These are phyloP conservation scores for Vanrija sp. DNA, from an alignment of 1,284 basidiomycete genomes.

Conservation along the genomic window DNA sequence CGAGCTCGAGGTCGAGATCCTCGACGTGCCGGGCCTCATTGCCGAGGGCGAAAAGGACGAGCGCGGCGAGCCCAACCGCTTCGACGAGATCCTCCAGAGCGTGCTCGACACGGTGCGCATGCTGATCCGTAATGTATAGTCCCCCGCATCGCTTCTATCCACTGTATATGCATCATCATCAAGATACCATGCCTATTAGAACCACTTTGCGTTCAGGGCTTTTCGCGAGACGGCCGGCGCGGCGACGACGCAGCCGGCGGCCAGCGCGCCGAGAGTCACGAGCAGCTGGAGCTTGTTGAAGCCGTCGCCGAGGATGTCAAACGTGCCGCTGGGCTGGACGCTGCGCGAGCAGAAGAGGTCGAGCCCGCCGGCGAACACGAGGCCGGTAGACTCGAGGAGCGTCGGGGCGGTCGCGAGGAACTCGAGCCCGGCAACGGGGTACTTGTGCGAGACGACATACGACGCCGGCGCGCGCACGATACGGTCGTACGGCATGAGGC, in stretches of 20 bases:
- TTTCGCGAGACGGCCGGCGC: constrained; percentile 51
- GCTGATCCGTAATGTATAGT: constrained; percentile 47
- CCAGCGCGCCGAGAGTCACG: constrained; percentile 70
- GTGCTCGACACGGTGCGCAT: constrained; percentile 54
- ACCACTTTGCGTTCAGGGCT: constrained; percentile 45
- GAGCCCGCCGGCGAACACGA: constrained; percentile 80
- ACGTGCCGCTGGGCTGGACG: constrained; percentile 80
- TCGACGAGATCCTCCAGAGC: constrained; percentile 52
- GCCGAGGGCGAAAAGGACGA: constrained; percentile 49
- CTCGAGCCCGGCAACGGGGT: constrained; percentile 63
- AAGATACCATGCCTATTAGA: constrained; percentile 13
- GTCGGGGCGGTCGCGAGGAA: constrained; percentile 72
- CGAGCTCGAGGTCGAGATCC: constrained; percentile 59
- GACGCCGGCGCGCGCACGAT: constrained; percentile 69
- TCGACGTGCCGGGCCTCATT: constrained; percentile 52
- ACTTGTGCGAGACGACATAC: constrained; percentile 54
- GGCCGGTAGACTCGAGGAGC: constrained; percentile 82
- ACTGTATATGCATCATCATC: background rate
- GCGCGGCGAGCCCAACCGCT: constrained; percentile 43
- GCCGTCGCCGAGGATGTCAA: constrained; percentile 83
- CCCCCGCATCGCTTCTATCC: too few species aligned
- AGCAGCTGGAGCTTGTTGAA: constrained; percentile 94
- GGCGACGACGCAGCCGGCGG: constrained; percentile 67
- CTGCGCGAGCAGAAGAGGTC: constrained; percentile 77
- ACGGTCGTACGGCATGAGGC: constrained; percentile 78